These are phyloP conservation scores for Yamadazyma phyllophila DNA, from an alignment of 805 yeast genomes.

Conservation along the genomic window DNA sequence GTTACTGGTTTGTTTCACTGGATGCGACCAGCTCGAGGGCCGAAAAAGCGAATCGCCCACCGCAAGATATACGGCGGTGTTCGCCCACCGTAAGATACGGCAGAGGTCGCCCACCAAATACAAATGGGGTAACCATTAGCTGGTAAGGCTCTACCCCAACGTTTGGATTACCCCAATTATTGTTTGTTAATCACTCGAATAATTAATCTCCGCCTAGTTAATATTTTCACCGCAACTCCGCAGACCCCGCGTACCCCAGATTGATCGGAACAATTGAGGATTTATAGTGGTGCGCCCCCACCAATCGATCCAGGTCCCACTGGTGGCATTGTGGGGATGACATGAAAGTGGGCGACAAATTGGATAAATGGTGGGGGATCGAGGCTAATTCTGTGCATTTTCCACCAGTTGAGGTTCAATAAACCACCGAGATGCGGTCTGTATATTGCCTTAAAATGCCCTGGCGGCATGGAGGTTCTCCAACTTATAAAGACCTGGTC, in stretches of 20 bases:
- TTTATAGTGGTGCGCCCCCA: conserved; percentile 2
- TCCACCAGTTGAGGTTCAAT: neutral
- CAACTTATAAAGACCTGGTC: neutral
- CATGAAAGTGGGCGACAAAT: neutral
- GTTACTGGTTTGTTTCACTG: neutral
- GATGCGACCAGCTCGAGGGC: too few relatives aligned
- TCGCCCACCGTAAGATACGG: too few relatives aligned
- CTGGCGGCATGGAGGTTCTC: neutral
- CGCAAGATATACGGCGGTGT: too few relatives aligned
- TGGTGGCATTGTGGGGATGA: neutral
- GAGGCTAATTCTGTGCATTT: too few relatives aligned
- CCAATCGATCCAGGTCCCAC: neutral
- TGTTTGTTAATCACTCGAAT: neutral
- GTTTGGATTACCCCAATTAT: neutral
- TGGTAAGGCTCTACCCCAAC: neutral
- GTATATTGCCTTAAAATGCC: neutral
- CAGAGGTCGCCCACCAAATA: neutral
- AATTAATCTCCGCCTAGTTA: neutral
- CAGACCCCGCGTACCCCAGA: conserved; percentile 1
- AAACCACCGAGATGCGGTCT: conserved; percentile 1
- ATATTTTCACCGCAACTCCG: neutral
- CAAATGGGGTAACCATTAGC: neutral
- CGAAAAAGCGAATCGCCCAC: too few relatives aligned
- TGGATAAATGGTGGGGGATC: neutral
- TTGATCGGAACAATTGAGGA: neutral